These are phyloP conservation scores for Neolentinus lepideus DNA, from an alignment of 1,284 basidiomycete species.

Conservation along the genomic window DNA sequence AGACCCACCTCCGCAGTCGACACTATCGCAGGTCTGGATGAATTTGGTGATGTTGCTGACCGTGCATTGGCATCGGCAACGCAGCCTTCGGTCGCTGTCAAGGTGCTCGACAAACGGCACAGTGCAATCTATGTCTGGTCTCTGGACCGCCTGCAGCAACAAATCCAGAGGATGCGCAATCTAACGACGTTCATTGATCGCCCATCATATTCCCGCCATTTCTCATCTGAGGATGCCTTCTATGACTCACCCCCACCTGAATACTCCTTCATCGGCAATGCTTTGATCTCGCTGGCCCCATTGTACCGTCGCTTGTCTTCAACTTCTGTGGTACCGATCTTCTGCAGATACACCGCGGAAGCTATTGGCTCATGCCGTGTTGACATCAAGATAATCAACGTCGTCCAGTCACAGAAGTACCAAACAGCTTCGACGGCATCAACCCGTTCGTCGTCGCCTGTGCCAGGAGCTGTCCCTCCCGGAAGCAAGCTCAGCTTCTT, in stretches of 20 bases:
- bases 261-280: constrained; percentile 89
- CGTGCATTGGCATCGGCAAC: constrained; percentile 61
- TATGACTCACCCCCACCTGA: constrained; percentile 80
- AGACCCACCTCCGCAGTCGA: constrained; percentile 81
- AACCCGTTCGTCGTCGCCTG: constrained; percentile 64
- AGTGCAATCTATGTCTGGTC: constrained; percentile 91
- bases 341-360: constrained; percentile 88
- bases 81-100: constrained; percentile 84
- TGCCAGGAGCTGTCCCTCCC: constrained; percentile 51
- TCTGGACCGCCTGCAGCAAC: constrained; percentile 79
- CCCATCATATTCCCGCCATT: constrained; percentile 89
- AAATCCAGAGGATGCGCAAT: constrained; percentile 91
- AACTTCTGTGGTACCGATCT: constrained; percentile 73
- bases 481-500: constrained; percentile 81
- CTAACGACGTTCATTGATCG: constrained; percentile 88
- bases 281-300: constrained; percentile 76
- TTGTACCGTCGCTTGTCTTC: constrained; percentile 77
- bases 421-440: constrained; percentile 53
- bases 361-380: constrained; percentile 89
- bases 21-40: constrained; percentile 81
- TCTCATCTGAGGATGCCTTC: constrained; percentile 90
- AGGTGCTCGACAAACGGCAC: constrained; percentile 84
- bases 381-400: constrained; percentile 72
- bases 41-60: constrained; percentile 90
- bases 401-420: constrained; percentile 56